Conservation (phyloP, 2,329 filamentous ascomycete species). For the Botrytis fragariae region DNA sequence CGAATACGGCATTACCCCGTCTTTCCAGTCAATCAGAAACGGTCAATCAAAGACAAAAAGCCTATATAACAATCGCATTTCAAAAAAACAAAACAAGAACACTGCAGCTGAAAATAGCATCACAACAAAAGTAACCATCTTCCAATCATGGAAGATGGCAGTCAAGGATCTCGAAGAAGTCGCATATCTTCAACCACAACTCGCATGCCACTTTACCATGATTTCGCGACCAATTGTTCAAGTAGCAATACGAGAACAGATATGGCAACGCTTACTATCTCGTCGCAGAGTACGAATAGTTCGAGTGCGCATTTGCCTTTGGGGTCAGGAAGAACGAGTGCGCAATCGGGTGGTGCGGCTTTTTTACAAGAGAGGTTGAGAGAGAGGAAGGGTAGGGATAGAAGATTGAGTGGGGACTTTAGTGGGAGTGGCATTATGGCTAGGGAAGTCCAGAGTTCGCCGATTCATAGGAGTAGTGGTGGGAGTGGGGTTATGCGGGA, state of each 20-base stretch:
- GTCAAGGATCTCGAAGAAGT: conserved; percentile 17
- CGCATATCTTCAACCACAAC: conserved; percentile 20
- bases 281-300: conserved; percentile 21
- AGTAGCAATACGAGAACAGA: conserved; percentile 30
- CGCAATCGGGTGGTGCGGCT: conserved; percentile 27
- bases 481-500: conserved; percentile 16
- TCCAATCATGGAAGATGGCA: conserved; percentile 19
- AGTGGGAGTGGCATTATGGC: conserved; percentile 18
- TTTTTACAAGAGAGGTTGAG: conserved; percentile 39
- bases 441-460: conserved; percentile 36
- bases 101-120: not conserved
- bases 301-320: conserved; percentile 24
- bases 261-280: conserved; percentile 25
- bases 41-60: not conserved
- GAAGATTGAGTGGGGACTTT: conserved; percentile 32
- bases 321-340: conserved; percentile 20
- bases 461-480: conserved; percentile 25
- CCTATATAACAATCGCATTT: not conserved
- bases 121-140: not conserved
- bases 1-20: not conserved
- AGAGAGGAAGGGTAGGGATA: conserved; percentile 38
- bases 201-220: conserved; percentile 11
- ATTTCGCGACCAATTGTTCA: conserved; percentile 27
- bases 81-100: not conserved
- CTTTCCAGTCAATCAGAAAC: not conserved